Base-by-base conservation (phyloP, 768 basidiomycete species). In the Daedaleopsis sinensis region DNA sequence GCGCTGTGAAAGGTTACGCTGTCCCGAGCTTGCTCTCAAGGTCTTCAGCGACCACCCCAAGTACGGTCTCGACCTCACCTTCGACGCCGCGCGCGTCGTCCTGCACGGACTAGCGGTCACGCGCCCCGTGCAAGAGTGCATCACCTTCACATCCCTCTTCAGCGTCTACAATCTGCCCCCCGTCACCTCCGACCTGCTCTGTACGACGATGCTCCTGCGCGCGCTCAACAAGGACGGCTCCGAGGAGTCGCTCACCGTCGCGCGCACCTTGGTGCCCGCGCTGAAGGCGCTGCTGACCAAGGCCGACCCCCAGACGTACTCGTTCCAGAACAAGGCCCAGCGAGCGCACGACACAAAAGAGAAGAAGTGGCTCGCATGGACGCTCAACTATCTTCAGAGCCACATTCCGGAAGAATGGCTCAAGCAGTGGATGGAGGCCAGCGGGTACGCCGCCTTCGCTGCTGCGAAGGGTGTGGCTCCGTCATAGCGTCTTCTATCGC, bases 21-120 rank as follows among this genome's bases (percentile, higher is more conserved):
- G 83, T 58, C 83, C 85, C 3, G 66, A 73, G 24, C 78, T 89
- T 42, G 86, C 87, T 3, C 74, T 91, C 13, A 74, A 81, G 37
- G 82, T 88, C 21, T 87, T 88, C 67, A 82, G 83, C 21, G 75
- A 90, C 68, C 87, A 81, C 58, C 76, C 85, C 15, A 86, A 84
- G 68, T 88, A 89, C 70, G 80, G 82, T 52, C 64, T 90, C 18
- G 70, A 75, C 21, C 77, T 90, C 15, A 80, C 83, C 3, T 73
- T 83, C 11, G 64, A 74, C 0, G 84, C 80, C 1, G 88, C 80
- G 0, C 86, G 82, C 5, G 79, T 78, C 44, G 80, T 90, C 48
- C 69, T 89, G 1, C 83, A 89, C 59, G 78, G 85, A 1, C 74
- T 89, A 3, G 82, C 84, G 67, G 60, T 72, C 51, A 67, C 76